Conservation (phyloP, 768 basidiomycete species). For the Phylloporus rhodoxanthus region DNA sequence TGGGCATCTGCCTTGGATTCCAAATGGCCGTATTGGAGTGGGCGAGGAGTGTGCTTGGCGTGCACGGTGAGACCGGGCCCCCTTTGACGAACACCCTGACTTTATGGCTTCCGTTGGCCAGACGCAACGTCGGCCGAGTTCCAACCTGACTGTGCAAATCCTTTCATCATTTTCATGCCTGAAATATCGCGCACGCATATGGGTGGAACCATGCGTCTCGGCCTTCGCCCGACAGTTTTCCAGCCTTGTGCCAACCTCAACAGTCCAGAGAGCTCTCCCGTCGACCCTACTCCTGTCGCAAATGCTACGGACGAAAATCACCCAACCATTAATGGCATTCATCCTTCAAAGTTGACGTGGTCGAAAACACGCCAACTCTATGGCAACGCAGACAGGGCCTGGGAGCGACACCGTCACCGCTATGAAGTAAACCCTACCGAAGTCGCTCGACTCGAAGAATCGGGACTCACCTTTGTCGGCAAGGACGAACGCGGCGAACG, state of each 20-base stretch:
- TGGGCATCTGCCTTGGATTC: conserved; percentile 97
- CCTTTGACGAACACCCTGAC: not conserved
- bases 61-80: conserved; percentile 45
- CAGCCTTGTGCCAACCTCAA: conserved; percentile 35
- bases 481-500: conserved; percentile 95
- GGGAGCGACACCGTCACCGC: conserved; percentile 95
- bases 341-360: conserved; percentile 52
- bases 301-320: conserved; percentile 2
- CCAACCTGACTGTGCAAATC: conserved; percentile 50
- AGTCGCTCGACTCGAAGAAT: conserved; percentile 61
- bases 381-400: conserved; percentile 72
- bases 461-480: conserved; percentile 75
- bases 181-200: conserved; percentile 97
- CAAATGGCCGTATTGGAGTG: conserved; percentile 95
- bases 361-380: conserved; percentile 75
- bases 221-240: conserved; percentile 93
- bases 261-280: conserved; percentile 11
- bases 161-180: conserved; percentile 94
- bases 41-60: conserved; percentile 76
- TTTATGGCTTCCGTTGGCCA: conserved; percentile 25
- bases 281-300: conserved; percentile 3
- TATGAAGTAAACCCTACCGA: conserved; percentile 93
- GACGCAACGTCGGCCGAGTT: conserved; percentile 89
- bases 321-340: conserved; percentile 6
- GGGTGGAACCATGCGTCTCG: conserved; percentile 99